Base-by-base conservation (phyloP, 768 basidiomycete genomes). In the Panellus pusillus region DNA sequence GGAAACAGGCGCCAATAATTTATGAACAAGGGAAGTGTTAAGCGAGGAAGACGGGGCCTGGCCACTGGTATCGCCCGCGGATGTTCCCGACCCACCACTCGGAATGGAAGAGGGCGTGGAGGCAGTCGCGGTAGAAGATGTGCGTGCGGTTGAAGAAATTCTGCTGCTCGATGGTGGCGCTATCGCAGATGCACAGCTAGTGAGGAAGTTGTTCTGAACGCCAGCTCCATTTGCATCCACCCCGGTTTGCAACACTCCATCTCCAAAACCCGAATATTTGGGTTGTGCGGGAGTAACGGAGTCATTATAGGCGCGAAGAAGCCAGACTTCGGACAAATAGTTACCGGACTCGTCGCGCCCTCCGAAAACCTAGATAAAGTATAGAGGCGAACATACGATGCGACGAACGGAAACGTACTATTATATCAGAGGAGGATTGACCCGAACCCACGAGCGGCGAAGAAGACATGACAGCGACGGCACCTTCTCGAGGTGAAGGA, bases 281-380 rank as follows among this genome's bases (percentile, higher is more conserved):
- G 76, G 68, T 45, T 76, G 74, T 2, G 82, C 77, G n/a, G 77
- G 58, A n/a, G 79, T 78, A 50, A 89, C 63, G 29, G 76, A 68
- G n/a, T 76, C 85, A 55, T 78, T 75, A 67, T 91, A 92, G 4
- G 87, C 80, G 48, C 91, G 75, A 55, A 93, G 74, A 8, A 93
- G 66, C 91, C 91, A 93, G 11, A 93, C 64, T 51, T 93, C 91
- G 37, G 82, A 79, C 4, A 91, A 74, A 63, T 88, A 84, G 20
- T 73, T 80, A 13, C 90, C 90, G 50, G 72, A 66, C 40, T 74
- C 72, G 65, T 90, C 88, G 60, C 79, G 79, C 37, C 91, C 91
- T 31, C 91, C 91, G 58, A 90, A 93, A 9, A 92, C 68, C 78
- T 79, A 15, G 24, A 57, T 49, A 38, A 46, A 15, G 18, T 39